These are phyloP conservation scores for Trichoderma pleuroti DNA, from an alignment of 2,329 filamentous ascomycete genomes.

Conservation along the genomic window DNA sequence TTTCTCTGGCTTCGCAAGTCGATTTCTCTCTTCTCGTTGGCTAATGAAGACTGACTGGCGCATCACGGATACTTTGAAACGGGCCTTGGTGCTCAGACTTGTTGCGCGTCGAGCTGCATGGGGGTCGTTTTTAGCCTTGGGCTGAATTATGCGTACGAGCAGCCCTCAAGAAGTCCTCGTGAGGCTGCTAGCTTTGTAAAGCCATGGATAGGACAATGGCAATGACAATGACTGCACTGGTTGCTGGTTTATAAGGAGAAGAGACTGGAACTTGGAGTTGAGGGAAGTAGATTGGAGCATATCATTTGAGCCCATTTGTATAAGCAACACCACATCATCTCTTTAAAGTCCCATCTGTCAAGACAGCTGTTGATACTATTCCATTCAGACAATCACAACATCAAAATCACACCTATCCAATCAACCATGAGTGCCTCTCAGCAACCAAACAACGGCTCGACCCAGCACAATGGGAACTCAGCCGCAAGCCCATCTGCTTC, in stretches of 20 bases:
- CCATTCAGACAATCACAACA: neutral
- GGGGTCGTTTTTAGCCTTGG: neutral
- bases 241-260: neutral
- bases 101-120: neutral
- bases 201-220: neutral
- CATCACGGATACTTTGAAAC: neutral
- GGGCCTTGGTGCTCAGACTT: neutral
- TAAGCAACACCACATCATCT: neutral
- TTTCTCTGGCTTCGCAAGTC: neutral
- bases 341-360: neutral
- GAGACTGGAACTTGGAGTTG: neutral
- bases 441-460: neutral
- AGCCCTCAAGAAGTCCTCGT: neutral
- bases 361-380: neutral
- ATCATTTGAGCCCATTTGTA: neutral
- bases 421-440: neutral
- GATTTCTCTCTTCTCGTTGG: constrained; percentile 2
- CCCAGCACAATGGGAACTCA: constrained; percentile 1
- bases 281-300: neutral
- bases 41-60: constrained; percentile 1
- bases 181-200: neutral
- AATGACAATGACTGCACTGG: neutral
- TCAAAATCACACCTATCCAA: too few species aligned
- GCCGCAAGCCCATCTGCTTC: neutral
- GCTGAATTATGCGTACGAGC: neutral